Base-by-base conservation (phyloP, 345 rosid genomes). In the Lepidium sativum region DNA sequence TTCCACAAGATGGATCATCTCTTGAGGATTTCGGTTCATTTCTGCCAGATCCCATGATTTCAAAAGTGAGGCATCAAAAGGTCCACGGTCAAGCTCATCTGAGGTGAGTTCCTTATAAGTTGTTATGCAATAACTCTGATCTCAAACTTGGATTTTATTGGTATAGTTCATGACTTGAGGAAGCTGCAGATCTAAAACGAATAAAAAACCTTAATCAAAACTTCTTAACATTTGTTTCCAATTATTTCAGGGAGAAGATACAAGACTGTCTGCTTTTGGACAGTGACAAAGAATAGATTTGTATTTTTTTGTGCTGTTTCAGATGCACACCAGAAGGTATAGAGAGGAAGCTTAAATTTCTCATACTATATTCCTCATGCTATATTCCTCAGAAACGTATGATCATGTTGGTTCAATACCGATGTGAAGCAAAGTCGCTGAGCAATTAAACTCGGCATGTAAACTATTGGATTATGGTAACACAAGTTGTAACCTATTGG, bases 201-300 rank as follows among this genome's bases (percentile, higher is more conserved):
- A 17, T 34, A 54, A 11, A 41, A 34, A 8, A 1, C n/a, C 42
- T 34, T 25, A 34, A 6, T 54, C 29, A 54, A 54, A 10, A 32
- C 40, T 32, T 11, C 29, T 3, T 34, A 51, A 60, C 23, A 51
- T 44, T 43, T 13, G 9, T 48, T 35, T 49, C 15, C 44, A 44
- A 41, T 42, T 12, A 21, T 67, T 70, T 6, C 85, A 92, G 98
- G 94, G 85, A 84, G 78, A 88, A 83, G 76, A 82, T 86, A 56
- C 75, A 86, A 73, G 98, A 89, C 40, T 87, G 77, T 79, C 69
- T 86, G 79, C 84, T 92, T 54, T 82, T 78, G 21, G 96, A 87
- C 54, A 52, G 71, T 21, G 97, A 89, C 31, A 95, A 88, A 32
- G 84, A 77, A 31, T 87, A 74, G 82, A 60, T 58, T 48, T 63